These are phyloP conservation scores for Nannochloropsis gaditana DNA, from an alignment of 108 stramenopile genomes.

Conservation along the genomic window DNA sequence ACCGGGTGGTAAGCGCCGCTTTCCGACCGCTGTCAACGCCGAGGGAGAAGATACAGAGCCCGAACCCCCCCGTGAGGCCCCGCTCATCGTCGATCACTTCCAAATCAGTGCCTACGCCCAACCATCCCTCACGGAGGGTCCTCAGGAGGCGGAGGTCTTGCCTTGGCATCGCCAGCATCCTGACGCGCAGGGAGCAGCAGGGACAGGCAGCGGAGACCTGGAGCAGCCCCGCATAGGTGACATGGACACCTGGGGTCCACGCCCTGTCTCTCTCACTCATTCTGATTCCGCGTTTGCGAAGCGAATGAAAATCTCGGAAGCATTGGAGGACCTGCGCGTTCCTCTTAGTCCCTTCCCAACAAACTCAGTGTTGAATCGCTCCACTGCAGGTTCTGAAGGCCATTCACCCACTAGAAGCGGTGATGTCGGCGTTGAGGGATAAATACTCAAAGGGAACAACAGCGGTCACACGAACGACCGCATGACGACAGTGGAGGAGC, in stretches of 20 bases:
- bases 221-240: neutral
- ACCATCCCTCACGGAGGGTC: slow-evolving; percentile 6
- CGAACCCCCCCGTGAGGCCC: neutral
- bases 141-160: neutral
- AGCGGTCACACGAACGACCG: too few relatives aligned
- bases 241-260: neutral
- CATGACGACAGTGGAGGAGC: too few relatives aligned
- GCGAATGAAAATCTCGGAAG: slow-evolving; percentile 13
- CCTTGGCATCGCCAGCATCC: neutral
- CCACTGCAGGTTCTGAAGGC: too few relatives aligned
- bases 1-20: neutral
- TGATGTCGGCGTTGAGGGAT: too few relatives aligned
- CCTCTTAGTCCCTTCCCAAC: neutral
- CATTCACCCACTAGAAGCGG: too few relatives aligned
- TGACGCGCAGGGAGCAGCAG: too few relatives aligned
- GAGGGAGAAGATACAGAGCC: neutral
- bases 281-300: neutral
- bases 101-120: neutral
- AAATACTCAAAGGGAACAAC: too few relatives aligned
- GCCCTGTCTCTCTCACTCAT: neutral
- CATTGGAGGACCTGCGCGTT: neutral
- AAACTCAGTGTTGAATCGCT: too few relatives aligned
- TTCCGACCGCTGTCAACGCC: neutral
- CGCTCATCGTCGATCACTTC: neutral
- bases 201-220: too few relatives aligned